Percentiles rank a stretch among this genome's conserved stretches.
Evolutionary conservation across 768 basidiomycete genomes (phyloP).

Genomic region (Kwoniella newhampshirensis): DNA sequence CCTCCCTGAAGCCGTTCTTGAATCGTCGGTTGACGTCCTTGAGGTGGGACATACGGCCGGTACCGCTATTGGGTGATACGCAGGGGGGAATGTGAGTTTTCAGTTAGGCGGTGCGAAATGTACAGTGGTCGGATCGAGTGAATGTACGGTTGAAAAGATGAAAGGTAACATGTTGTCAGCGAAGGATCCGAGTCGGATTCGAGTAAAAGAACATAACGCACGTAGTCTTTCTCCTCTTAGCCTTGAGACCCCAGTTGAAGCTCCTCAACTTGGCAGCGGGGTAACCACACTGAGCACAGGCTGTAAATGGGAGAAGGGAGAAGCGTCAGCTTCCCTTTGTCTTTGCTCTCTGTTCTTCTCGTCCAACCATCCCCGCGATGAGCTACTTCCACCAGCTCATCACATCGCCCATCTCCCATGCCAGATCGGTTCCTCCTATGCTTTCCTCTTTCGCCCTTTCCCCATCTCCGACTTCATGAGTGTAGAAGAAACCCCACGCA

Average conservation of each 20-base stretch:
- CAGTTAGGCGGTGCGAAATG: not conserved
- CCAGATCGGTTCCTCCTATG: not conserved
- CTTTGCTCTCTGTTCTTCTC: too few relatives aligned
- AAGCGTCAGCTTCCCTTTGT: too few relatives aligned
- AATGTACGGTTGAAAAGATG: not conserved
- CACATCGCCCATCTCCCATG: not conserved
- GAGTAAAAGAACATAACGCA: constrained; percentile 26
- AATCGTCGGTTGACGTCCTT: constrained; percentile 90
- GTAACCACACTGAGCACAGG: constrained; percentile 94
- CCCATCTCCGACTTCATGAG: too few relatives aligned
- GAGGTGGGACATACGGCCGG: constrained; percentile 91
- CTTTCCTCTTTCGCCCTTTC: not conserved
- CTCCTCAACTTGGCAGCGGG: constrained; percentile 92
- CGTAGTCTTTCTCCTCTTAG: constrained; percentile 99
- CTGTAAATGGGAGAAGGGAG: constrained; percentile 58
- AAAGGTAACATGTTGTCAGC: constrained; percentile 5
- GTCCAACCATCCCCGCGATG: too few relatives aligned
- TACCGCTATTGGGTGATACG: constrained; percentile 58
- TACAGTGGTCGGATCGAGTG: not conserved
- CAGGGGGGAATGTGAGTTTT: not conserved
- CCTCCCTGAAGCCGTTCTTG: constrained; percentile 99
- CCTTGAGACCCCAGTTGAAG: constrained; percentile 98
- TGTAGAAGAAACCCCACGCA: constrained; percentile 56
- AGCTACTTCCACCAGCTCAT: constrained; percentile 14
- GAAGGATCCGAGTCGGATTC: not conserved